Evolutionary conservation across 441 rosid genomes (phyloP).

Genomic region (Populus hybrid): DNA sequence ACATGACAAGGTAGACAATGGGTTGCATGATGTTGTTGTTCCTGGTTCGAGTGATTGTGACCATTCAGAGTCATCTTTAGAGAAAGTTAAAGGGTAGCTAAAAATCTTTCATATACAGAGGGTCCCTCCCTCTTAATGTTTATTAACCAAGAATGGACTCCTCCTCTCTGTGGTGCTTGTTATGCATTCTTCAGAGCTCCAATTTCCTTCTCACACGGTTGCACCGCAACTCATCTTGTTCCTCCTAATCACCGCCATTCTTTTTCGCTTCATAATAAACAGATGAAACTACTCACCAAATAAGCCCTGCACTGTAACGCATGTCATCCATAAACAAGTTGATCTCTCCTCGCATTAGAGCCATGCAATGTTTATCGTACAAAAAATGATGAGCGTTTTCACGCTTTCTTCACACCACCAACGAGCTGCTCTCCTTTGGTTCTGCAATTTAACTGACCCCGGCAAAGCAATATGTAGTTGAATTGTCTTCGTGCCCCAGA

Average conservation of each 20-base stretch:
- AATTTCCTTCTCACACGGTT: neutral
- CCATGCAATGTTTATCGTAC: neutral
- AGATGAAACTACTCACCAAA: neutral
- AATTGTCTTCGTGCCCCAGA: neutral
- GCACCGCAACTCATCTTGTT: neutral
- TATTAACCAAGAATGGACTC: no score
- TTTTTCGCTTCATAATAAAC: neutral
- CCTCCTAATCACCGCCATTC: no score
- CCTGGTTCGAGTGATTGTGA: slow-evolving; percentile 13
- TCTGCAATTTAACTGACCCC: neutral
- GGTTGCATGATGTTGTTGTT: slow-evolving; percentile 5
- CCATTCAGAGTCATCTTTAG: slow-evolving; percentile 1
- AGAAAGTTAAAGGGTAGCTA: neutral
- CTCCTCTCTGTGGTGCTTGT: no score
- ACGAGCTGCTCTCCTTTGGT: neutral
- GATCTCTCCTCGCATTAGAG: neutral
- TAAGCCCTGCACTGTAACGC: neutral
- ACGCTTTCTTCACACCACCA: neutral
- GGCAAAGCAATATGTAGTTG: neutral
- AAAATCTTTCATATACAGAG: neutral
- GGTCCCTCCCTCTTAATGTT: neutral
- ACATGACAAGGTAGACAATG: slow-evolving; percentile 7
- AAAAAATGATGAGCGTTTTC: neutral
- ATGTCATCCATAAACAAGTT: neutral
- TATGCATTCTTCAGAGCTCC: neutral